Evolutionary conservation across 1,139 yeast species (phyloP).

Genomic region (Saccharomyces pastorianus): DNA sequence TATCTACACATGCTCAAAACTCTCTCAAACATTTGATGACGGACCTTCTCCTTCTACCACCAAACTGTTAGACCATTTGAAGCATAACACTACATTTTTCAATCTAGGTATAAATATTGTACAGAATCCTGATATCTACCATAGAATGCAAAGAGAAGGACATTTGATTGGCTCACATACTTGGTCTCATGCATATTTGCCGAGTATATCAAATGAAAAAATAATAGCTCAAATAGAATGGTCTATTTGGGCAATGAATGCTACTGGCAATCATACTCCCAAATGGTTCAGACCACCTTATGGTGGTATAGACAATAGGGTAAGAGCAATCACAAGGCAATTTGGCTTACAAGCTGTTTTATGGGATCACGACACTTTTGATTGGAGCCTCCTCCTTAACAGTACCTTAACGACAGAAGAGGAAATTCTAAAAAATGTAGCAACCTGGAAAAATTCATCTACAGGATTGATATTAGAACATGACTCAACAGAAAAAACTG

Average conservation of each 20-base stretch:
- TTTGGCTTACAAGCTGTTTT: constrained; percentile 83
- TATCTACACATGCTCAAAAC: constrained; percentile 58
- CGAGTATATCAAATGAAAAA: constrained; percentile 66
- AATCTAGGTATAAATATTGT: constrained; percentile 77
- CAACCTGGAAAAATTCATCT: constrained; percentile 39
- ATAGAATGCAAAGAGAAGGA: constrained; percentile 47
- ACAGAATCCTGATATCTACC: constrained; percentile 65
- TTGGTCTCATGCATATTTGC: constrained; percentile 85
- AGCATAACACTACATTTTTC: constrained; percentile 64
- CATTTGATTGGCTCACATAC: constrained; percentile 86
- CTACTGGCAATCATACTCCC: constrained; percentile 82
- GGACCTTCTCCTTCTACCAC: constrained; percentile 79
- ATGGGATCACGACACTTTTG: constrained; percentile 90
- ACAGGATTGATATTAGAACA: constrained; percentile 77
- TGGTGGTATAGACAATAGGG: constrained; percentile 85
- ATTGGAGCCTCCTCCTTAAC: constrained; percentile 63
- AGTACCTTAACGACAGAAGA: constrained; percentile 33
- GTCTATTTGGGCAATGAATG: constrained; percentile 98
- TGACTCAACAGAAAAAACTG: constrained; percentile 63
- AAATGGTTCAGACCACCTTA: constrained; percentile 95
- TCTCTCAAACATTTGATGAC: constrained; percentile 89
- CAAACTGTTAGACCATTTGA: constrained; percentile 45
- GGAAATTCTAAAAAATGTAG: constrained; percentile 49
- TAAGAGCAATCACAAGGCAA: constrained; percentile 68
- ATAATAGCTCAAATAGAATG: constrained; percentile 85